Conservation (phyloP, 768 basidiomycete genomes). For the Rickenella mellea region DNA sequence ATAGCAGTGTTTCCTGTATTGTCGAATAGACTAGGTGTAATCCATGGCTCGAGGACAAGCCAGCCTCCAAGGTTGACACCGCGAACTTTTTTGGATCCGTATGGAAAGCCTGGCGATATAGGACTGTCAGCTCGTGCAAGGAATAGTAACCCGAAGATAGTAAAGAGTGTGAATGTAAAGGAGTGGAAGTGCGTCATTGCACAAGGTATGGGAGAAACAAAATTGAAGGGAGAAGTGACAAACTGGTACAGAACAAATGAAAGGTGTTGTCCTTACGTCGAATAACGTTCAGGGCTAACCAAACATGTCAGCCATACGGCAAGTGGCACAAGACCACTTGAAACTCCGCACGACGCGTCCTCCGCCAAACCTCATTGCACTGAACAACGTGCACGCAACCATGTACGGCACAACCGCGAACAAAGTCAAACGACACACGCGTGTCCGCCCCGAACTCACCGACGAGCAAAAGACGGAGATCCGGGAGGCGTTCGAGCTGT, state of each 20-base stretch:
- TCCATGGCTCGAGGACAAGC: slow-evolving; percentile 65
- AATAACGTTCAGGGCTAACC: no score
- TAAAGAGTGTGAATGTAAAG: no score
- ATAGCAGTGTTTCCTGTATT: slow-evolving; percentile 49
- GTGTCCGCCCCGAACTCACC: slow-evolving; percentile 71
- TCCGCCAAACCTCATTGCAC: no score
- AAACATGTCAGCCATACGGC: no score
- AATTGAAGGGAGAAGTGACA: no score
- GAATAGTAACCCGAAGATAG: neutral
- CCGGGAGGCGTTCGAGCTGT: slow-evolving; percentile 97
- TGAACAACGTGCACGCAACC: no score
- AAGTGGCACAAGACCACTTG: no score
- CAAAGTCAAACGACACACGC: slow-evolving; percentile 67
- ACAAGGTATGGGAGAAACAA: no score
- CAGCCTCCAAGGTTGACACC: slow-evolving; percentile 78
- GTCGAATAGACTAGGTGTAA: slow-evolving; percentile 69
- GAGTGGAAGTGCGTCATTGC: no score
- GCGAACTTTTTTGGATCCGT: slow-evolving; percentile 64
- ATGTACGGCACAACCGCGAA: slow-evolving; percentile 58
- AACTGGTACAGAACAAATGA: no score
- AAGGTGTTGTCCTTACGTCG: no score
- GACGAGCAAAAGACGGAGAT: slow-evolving; percentile 94
- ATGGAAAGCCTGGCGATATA: slow-evolving; percentile 53
- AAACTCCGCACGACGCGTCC: no score
- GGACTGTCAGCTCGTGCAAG: slow-evolving; percentile 14